A percentile compares a stretch with the other conserved stretches of the same genome.
Conservation (phyloP, 2,329 filamentous ascomycete genomes). For the Fusarium sp. region DNA sequence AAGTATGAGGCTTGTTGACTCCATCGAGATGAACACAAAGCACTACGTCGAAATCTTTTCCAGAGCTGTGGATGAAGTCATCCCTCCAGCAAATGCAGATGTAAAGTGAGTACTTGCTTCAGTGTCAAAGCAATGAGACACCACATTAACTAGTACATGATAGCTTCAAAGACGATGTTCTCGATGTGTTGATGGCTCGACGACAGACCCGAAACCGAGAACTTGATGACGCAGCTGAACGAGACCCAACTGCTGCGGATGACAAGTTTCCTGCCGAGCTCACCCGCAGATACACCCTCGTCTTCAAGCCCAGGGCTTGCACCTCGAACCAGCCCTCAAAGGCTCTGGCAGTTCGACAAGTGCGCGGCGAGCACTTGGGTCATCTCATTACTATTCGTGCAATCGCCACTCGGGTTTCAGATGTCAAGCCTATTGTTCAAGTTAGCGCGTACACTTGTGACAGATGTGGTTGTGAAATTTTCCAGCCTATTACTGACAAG, state of each 20-base stretch:
- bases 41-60: slow-evolving; percentile 96
- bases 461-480: slow-evolving; percentile 95
- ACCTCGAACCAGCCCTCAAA: slow-evolving; percentile 73
- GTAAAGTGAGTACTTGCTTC: slow-evolving; percentile 70
- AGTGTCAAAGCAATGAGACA: too few species aligned
- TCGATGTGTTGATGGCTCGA: slow-evolving; percentile 96
- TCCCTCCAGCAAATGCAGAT: slow-evolving; percentile 83
- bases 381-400: slow-evolving; percentile 93
- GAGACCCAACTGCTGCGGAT: slow-evolving; percentile 74
- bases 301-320: slow-evolving; percentile 91
- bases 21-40: slow-evolving; percentile 90
- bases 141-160: slow-evolving; percentile 21
- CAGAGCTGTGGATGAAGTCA: slow-evolving; percentile 85
- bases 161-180: slow-evolving; percentile 96
- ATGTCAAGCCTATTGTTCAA: slow-evolving; percentile 97
- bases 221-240: slow-evolving; percentile 75
- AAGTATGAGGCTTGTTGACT: slow-evolving; percentile 80
- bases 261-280: slow-evolving; percentile 92
- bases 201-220: slow-evolving; percentile 88
- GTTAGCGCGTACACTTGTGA: slow-evolving; percentile 99
- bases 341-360: slow-evolving; percentile 88
- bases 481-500: slow-evolving; percentile 93
- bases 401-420: slow-evolving; percentile 94
- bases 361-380: slow-evolving; percentile 92
- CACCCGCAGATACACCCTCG: slow-evolving; percentile 92